Percentiles rank a stretch among this genome's conserved stretches.
Evolutionary conservation across 148 eudicot genomes (phyloP).

Genomic region (Cornus kousa): DNA sequence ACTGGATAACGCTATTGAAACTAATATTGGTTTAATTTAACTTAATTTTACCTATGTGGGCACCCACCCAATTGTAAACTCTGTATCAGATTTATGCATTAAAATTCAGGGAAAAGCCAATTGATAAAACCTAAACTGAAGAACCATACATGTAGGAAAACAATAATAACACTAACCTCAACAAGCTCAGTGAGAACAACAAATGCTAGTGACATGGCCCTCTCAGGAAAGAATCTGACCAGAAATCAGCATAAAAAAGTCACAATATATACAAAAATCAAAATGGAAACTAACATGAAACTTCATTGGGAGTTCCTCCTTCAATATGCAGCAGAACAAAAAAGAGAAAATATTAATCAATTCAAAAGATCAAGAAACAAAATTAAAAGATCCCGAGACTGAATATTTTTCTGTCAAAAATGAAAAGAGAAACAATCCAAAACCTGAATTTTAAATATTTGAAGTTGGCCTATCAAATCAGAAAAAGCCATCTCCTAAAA

Average conservation of each 20-base stretch:
- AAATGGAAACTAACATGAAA: not conserved
- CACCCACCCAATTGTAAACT: not conserved
- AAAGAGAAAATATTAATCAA: not conserved
- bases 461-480: not conserved
- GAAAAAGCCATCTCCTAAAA: not conserved
- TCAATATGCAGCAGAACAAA: not conserved
- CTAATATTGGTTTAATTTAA: not conserved
- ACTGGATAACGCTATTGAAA: not conserved
- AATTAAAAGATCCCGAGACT: not conserved
- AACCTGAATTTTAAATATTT: not conserved
- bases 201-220: slow-evolving; percentile 59
- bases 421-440: too few species aligned
- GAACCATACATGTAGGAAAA: not conserved
- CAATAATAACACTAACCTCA: slow-evolving; percentile 38
- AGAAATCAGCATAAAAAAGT: not conserved
- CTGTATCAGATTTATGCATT: not conserved
- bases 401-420: too few species aligned
- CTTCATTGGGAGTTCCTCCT: not conserved
- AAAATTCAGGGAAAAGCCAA: not conserved
- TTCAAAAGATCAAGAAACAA: not conserved
- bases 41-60: not conserved
- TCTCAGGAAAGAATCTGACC: slow-evolving; percentile 64
- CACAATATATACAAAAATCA: not conserved
- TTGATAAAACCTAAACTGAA: not conserved
- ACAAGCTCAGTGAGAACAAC: slow-evolving; percentile 55